A percentile compares a stretch with the other conserved stretches of the same genome.
phyloP scores from a whole-genome alignment of 2,329 filamentous ascomycete species.

The Penicillium sp. region DNA sequence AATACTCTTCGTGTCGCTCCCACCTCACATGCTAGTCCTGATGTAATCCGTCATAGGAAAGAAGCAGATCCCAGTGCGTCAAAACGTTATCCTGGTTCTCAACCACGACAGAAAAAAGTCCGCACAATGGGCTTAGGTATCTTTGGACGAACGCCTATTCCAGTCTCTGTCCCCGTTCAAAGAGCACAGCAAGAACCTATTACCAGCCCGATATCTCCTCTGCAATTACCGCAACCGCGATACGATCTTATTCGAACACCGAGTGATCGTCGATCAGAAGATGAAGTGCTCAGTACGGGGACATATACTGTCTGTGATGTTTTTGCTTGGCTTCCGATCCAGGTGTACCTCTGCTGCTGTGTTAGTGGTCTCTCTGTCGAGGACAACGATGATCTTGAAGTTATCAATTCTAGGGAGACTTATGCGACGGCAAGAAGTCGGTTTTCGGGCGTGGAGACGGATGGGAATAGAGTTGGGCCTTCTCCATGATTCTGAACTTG shows the following conservation, averaged over 20 bases:
- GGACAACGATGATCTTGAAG: neutral
- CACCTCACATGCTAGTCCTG: neutral
- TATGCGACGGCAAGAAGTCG: slow-evolving; percentile 19
- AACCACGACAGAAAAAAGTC: neutral
- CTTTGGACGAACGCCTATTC: neutral
- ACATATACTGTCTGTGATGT: neutral
- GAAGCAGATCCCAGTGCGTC: neutral
- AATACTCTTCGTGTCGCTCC: slow-evolving; percentile 24
- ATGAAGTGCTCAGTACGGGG: neutral
- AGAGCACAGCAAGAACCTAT: neutral
- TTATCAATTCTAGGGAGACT: slow-evolving; percentile 12
- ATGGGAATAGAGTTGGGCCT: neutral
- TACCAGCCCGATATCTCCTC: neutral
- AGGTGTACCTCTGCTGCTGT: slow-evolving; percentile 13
- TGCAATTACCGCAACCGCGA: neutral
- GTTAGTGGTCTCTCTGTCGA: neutral
- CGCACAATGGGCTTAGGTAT: neutral
- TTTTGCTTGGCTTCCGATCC: slow-evolving; percentile 6
- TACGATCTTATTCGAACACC: neutral
- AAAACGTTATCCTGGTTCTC: neutral
- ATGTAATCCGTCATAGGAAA: neutral
- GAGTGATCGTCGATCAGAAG: neutral
- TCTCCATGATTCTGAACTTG: neutral
- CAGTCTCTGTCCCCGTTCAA: neutral
- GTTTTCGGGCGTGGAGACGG: neutral